Conservation (phyloP, 108 stramenopile genomes). For the Nannochloropsis gaditana region DNA sequence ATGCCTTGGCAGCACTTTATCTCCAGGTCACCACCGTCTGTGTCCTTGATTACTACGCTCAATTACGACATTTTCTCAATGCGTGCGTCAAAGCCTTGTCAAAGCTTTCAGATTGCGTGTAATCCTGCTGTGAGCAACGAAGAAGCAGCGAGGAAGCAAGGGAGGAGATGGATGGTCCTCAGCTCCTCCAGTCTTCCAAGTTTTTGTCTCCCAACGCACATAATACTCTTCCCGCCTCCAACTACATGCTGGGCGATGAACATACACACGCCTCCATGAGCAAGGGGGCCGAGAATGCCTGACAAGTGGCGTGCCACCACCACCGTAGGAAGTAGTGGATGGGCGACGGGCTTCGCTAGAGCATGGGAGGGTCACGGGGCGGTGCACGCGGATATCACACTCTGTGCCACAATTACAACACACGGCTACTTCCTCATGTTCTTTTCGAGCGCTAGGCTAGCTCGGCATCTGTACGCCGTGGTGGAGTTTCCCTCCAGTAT, state of each 20-base stretch:
- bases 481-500: no score
- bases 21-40: no score
- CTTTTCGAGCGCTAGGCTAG: no score
- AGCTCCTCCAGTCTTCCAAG: background rate
- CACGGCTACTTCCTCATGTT: background rate
- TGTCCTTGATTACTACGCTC: no score
- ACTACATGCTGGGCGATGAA: background rate
- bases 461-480: no score
- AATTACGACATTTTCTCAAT: no score
- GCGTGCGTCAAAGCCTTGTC: no score
- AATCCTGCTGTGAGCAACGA: background rate
- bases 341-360: background rate
- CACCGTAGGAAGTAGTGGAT: constrained; percentile 14
- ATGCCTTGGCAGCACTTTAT: no score
- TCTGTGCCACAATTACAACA: background rate
- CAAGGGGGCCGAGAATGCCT: background rate
- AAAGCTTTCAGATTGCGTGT: no score
- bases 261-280: background rate
- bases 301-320: background rate
- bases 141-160: background rate
- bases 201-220: background rate
- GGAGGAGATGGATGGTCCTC: constrained; percentile 1
- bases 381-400: background rate
- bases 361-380: no score
- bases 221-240: background rate